These are phyloP conservation scores for Amylocystis lapponica DNA, from an alignment of 768 basidiomycete genomes.

Conservation along the genomic window DNA sequence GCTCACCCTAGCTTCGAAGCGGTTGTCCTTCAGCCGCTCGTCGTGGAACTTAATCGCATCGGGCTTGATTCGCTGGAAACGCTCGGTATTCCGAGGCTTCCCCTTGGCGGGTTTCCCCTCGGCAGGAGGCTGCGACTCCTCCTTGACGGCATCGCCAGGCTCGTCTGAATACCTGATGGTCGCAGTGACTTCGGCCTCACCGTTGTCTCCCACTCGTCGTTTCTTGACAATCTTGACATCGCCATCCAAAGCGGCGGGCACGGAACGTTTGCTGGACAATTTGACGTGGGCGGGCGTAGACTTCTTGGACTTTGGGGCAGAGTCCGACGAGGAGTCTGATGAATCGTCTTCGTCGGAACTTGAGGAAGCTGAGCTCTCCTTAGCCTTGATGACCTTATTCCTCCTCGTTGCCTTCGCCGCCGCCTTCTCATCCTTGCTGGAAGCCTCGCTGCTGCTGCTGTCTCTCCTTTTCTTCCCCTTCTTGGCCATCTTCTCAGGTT, in stretches of 20 bases:
- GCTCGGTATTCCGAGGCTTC: conserved; percentile 38
- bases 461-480: background rate
- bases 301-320: no score
- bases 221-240: conserved; percentile 46
- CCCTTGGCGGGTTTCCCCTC: conserved; percentile 13
- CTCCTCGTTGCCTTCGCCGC: conserved; percentile 14
- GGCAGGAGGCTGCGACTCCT: conserved; percentile 2
- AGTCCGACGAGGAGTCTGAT: conserved; percentile 5
- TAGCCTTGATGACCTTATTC: no score
- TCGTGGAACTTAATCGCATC: conserved; percentile 48
- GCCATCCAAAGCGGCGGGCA: no score
- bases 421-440: conserved; percentile 2
- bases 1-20: conserved; percentile 66
- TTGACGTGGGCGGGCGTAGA: no score
- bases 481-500: background rate
- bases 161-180: conserved; percentile 19
- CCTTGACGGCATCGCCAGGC: background rate
- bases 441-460: conserved; percentile 1
- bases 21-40: conserved; percentile 57
- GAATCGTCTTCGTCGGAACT: background rate
- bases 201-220: conserved; percentile 47
- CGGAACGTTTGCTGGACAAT: no score
- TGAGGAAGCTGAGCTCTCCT: conserved; percentile 5
- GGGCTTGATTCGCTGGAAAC: conserved; percentile 77
- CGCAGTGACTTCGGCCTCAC: conserved; percentile 43